Base-by-base conservation (phyloP, 2,329 filamentous ascomycete genomes). In the Akanthomyces uredinophilus region DNA sequence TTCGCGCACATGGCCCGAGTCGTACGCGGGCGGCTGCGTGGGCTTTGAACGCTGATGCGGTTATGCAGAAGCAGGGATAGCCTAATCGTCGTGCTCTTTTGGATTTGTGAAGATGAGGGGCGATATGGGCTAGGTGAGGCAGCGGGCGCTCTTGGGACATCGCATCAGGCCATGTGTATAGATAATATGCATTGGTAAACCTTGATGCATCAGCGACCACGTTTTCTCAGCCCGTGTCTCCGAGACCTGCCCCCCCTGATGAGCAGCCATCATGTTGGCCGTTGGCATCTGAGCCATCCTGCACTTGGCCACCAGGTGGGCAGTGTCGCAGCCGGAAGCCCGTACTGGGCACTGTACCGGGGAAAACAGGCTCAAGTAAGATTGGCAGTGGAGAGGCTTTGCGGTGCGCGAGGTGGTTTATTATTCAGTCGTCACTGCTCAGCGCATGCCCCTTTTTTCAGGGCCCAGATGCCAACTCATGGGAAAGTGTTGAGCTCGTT, bases 311-410 rank as follows among this genome's bases (percentile, higher is more conserved):
- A 24, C 10, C 4, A 35, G 41, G 55, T 39, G 55, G 55, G 55
- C 44, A 39, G 22, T 58, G 22, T 41, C 32, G 53, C 16, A 49
- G 20, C 24, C 3, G 24, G 46, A 24, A 49, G 20, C 14, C 22
- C 8, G 46, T 27, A 13, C 22, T 35, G 24, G 20, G 14, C 14
- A 37, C 32, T 37, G 44, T 6, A 35, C 7, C 32, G 32, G 32
- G 10, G 16, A 41, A 51, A 49, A 20, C 43, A 58, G 32, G 56
- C 32, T 59, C 35, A 32, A 59, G 22, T 59, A 50, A 59, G 43
- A 59, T 59, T 59, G 46, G 56, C 56, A 51, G 56, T 59, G 56
- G 56, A 51, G 56, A 59, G 56, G 22, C 8, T n/a, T n/a, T 32
- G 27, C 27, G 24, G 47, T n/a, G 16, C 16, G 18, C 16, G 14